Evolutionary conservation across 805 yeast species (phyloP), one percentile per base, ranked within the genome.

Genomic region (Candida suzukii): DNA sequence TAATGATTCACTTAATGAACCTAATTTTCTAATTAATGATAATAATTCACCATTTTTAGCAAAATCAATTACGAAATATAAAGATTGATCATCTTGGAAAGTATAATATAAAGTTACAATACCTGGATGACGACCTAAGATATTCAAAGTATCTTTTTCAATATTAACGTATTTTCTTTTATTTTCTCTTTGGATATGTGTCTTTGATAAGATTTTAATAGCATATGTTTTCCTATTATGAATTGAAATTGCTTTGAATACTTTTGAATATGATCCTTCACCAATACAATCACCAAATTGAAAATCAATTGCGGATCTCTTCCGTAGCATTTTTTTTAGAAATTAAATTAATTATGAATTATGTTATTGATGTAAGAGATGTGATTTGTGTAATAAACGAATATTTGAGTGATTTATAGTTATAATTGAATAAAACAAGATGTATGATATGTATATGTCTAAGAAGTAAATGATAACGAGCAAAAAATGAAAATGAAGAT

Each of bases 41-140:
- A 93, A 69, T 38, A 93, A 66, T 61, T 93, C 99, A n/a, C 99
- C 99, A 52, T 88, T 87, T 44, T 91, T 83, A 2, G 98, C 98
- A 57, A 80, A 85, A 61, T 93, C 98, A 41, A 93, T 74, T 29
- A 91, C 99, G 60, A 90, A 93, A 58, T 88, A 93, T 30, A 93
- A 67, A 27, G 88, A 81, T 44, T 78, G 74, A 35, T 85, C 87
- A 60, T 93, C 99, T 61, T 93, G 99, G 64, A 93, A 93, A 1
- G 99, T 93, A 62, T 85, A 93, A 63, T 87, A 86, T 37, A 93
- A 67, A 37, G 90, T 85, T 18, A 93, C 95, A 24, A 93, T 83
- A 1, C 99, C 99, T 0, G 97, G 96, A 57, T 93, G 98, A 42
- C 82, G 81, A 3, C 96, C 96, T 47, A 93, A 67, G 20, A 91